These are phyloP conservation scores for Apophysomyces elegans DNA, from an alignment of 371 early-diverging fungal species.

Conservation along the genomic window DNA sequence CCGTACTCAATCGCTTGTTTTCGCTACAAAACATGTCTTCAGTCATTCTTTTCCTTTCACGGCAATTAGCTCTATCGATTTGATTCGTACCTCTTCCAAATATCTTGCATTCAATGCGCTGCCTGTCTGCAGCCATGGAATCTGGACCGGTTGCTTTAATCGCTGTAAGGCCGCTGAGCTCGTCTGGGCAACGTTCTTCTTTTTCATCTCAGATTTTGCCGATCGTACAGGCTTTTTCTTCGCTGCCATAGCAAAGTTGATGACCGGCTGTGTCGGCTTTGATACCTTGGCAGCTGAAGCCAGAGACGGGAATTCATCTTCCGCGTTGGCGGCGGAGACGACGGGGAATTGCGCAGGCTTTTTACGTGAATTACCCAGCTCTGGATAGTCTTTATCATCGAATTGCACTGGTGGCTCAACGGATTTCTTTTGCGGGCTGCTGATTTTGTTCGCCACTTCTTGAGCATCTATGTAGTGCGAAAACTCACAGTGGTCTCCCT, in stretches of 20 bases:
- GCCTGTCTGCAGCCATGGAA: conserved; percentile 66
- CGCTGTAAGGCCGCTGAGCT: conserved; percentile 17
- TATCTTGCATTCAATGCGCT: conserved; percentile 48
- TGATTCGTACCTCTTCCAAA: conserved; percentile 43
- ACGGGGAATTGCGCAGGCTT: background rate
- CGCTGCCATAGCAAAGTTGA: conserved; percentile 43
- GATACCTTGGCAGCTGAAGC: conserved; percentile 26
- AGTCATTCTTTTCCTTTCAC: background rate
- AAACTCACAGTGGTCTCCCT: conserved; percentile 75
- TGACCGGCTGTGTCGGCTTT: conserved; percentile 2
- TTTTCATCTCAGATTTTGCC: conserved; percentile 14
- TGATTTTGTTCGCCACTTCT: conserved; percentile 43
- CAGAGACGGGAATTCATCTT: conserved; percentile 47
- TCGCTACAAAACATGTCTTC: conserved; percentile 23
- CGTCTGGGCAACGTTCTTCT: background rate
- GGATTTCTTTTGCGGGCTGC: conserved; percentile 14
- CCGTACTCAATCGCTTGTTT: conserved; percentile 61
- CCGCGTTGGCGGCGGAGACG: background rate
- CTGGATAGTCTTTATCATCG: conserved; percentile 39
- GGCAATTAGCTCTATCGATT: background rate
- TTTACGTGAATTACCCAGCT: conserved; percentile 13
- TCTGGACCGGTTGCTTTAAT: conserved; percentile 42
- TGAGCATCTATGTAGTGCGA: conserved; percentile 56
- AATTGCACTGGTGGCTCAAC: conserved; percentile 10
- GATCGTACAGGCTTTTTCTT: conserved; percentile 36